Percentiles rank a stretch among this genome's conserved stretches.
Evolutionary conservation across 2,329 filamentous ascomycete species (phyloP).

Genomic region (Ophiosphaerella narmari): DNA sequence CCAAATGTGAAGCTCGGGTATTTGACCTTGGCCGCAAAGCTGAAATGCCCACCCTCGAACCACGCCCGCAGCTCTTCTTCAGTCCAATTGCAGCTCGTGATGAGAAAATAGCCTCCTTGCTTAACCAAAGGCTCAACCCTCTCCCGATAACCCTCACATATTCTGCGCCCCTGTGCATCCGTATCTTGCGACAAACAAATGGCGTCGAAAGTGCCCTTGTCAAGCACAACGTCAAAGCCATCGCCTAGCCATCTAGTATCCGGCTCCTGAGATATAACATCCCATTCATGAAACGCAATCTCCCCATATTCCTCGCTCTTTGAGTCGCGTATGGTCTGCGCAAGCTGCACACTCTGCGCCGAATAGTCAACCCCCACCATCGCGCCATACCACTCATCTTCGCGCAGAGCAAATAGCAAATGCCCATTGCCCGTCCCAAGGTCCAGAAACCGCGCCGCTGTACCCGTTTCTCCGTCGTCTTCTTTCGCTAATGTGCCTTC

Average conservation of each 20-base stretch:
- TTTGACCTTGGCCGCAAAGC: slow-evolving; percentile 69
- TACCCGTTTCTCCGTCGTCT: slow-evolving; percentile 23
- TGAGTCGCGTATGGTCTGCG: slow-evolving; percentile 61
- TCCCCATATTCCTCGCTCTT: slow-evolving; percentile 33
- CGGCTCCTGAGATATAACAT: slow-evolving; percentile 52
- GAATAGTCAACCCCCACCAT: slow-evolving; percentile 93
- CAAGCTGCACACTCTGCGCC: slow-evolving; percentile 72
- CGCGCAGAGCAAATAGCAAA: slow-evolving; percentile 79
- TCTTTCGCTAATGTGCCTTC: slow-evolving; percentile 51
- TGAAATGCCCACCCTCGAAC: slow-evolving; percentile 67
- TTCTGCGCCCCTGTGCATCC: slow-evolving; percentile 58
- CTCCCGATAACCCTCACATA: slow-evolving; percentile 75
- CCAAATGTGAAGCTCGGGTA: slow-evolving; percentile 91
- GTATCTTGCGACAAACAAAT: slow-evolving; percentile 72
- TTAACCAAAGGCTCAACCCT: slow-evolving; percentile 72
- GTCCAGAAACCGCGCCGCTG: slow-evolving; percentile 67
- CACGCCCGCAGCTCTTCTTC: slow-evolving; percentile 80
- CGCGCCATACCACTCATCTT: slow-evolving; percentile 67
- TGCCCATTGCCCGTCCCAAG: slow-evolving; percentile 94
- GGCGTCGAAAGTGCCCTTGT: slow-evolving; percentile 98
- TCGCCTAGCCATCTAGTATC: slow-evolving; percentile 60
- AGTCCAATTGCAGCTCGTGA: slow-evolving; percentile 99
- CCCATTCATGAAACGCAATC: slow-evolving; percentile 59
- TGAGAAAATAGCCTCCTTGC: slow-evolving; percentile 72
- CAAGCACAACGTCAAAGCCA: slow-evolving; percentile 89